A percentile compares a stretch with the other conserved stretches of the same genome.
Conservation (phyloP, 1,139 yeast genomes). For the Saccharomycopsis hybrid region DNA sequence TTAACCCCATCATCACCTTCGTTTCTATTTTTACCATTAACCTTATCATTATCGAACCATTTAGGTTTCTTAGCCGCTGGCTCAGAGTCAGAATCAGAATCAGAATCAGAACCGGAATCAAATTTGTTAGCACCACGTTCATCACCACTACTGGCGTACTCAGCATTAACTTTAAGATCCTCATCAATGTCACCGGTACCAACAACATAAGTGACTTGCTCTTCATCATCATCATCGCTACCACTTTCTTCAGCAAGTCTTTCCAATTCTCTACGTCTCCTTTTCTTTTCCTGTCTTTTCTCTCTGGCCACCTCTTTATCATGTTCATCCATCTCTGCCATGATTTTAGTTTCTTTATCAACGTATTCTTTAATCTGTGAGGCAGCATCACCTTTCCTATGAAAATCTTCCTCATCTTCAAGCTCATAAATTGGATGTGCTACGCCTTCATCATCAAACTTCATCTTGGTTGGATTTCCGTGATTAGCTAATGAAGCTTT, state of each 20-base stretch:
- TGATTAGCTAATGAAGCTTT: constrained; percentile 62
- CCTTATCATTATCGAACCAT: constrained; percentile 47
- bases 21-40: constrained; percentile 27
- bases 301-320: constrained; percentile 81
- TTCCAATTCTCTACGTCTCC: constrained; percentile 79
- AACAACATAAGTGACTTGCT: constrained; percentile 25
- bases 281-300: constrained; percentile 82
- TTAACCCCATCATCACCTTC: constrained; percentile 29
- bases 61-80: constrained; percentile 47
- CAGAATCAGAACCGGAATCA: constrained; percentile 30
- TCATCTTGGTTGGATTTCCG: constrained; percentile 70
- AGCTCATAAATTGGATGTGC: constrained; percentile 89
- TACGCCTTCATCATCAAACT: constrained; percentile 89
- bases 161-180: constrained; percentile 29
- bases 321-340: constrained; percentile 64
- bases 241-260: constrained; percentile 44
- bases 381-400: constrained; percentile 65
- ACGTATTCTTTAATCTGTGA: constrained; percentile 65
- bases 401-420: constrained; percentile 85
- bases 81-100: constrained; percentile 35
- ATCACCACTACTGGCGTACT: constrained; percentile 26
- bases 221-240: constrained; percentile 31
- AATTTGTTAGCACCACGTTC: constrained; percentile 28
- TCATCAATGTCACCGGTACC: constrained; percentile 37
- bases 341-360: constrained; percentile 53